Evolutionary conservation across 2,329 filamentous ascomycete species (phyloP).

Genomic region (Colletotrichum eleusines): DNA sequence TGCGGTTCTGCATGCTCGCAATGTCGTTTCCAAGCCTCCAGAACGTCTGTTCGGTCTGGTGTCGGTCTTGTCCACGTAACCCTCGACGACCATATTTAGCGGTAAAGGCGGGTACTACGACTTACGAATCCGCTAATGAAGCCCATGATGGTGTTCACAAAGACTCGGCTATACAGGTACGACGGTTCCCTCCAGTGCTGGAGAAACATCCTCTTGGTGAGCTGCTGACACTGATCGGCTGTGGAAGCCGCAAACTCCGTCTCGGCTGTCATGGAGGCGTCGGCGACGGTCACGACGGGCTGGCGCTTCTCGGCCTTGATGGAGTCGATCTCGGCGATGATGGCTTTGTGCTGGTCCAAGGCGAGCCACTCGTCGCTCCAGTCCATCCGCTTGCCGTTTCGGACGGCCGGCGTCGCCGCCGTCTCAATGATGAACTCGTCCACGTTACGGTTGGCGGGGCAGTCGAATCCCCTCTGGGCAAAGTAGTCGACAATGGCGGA

Average conservation of each 20-base stretch:
- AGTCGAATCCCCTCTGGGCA: constrained; percentile 72
- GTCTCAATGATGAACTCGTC: constrained; percentile 64
- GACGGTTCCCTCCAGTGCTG: constrained; percentile 82
- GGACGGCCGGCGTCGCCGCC: constrained; percentile 50
- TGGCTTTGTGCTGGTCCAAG: constrained; percentile 69
- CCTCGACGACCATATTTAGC: fast-evolving
- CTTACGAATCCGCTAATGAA: constrained; percentile 76
- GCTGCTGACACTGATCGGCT: constrained; percentile 70
- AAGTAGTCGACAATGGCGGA: constrained; percentile 69
- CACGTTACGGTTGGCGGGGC: constrained; percentile 67
- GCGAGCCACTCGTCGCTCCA: constrained; percentile 82
- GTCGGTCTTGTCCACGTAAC: not conserved
- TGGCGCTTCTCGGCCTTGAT: constrained; percentile 61
- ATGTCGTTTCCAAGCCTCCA: constrained; percentile 75
- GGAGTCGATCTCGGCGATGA: constrained; percentile 75
- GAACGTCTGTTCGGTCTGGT: constrained; percentile 67
- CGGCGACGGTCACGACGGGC: constrained; percentile 40
- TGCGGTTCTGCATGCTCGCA: constrained; percentile 79
- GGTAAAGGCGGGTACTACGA: not conserved
- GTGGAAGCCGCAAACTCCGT: constrained; percentile 76
- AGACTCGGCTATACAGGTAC: constrained; percentile 83
- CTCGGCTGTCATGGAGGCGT: not conserved
- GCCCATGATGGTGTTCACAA: constrained; percentile 76
- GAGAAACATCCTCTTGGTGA: constrained; percentile 77
- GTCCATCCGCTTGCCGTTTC: constrained; percentile 61